Evolutionary conservation across 225 moss, liverwort and hornwort species (phyloP), one percentile per base, ranked within the genome.

Genomic region (Physcomitrium patens): DNA sequence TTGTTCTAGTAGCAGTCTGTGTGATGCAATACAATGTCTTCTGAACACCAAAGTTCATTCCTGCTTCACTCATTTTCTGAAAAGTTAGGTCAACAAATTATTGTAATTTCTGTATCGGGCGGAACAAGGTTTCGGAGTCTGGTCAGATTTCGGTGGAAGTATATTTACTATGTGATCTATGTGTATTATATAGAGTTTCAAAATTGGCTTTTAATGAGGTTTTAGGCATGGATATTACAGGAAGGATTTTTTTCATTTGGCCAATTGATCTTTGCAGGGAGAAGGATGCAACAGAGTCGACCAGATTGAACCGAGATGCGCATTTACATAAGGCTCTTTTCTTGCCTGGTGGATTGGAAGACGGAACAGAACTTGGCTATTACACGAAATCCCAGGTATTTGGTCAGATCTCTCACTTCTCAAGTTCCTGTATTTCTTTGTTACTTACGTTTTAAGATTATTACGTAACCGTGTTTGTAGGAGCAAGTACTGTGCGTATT

Each of bases 331-430:
- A 80, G 68, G 73, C 76, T 3, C 83, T 88, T 28, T 88, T 85
- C 59, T 52, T 76, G 47, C 85, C 85, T 49, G 87, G 82, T 18
- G 89, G 89, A 65, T 70, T 90, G n/a, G 72, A 80, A 49, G 89
- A 90, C 68, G 87, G 82, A 42, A 83, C 87, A 23, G 80, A 87
- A 70, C 87, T 90, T 64, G 89, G 87, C 57, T 90, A 90, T 55
- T 87, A 87, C 20, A 73, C 78, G 24, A 87, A 85, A 67, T 80
- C 70, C 57, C 76, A 81, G 87, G 81, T 85, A 75, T 62, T 60
- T 60, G 3, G 31, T 56, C 68, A 53, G 12, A 2, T 58, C 12
- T 46, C 12, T 58, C 56, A 20, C 26, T 27, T 56, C 61, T 53
- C 61, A 54, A 60, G 31, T 4, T 37, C 31, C 31, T 7, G 31